These are phyloP conservation scores for Entrophospora sp. DNA, from an alignment of 192 early-diverging fungal species.

Conservation along the genomic window DNA sequence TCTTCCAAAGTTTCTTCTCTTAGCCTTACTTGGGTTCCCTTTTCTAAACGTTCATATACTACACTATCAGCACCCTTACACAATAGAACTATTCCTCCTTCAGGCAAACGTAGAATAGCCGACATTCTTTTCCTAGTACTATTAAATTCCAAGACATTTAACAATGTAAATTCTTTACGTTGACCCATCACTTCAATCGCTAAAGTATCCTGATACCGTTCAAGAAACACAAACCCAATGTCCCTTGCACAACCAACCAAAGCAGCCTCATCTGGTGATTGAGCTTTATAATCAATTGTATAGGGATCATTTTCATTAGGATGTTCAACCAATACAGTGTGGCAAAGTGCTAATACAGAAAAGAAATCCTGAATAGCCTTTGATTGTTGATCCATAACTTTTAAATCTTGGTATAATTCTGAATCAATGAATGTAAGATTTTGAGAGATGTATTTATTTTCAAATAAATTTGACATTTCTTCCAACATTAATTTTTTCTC, in stretches of 20 bases:
- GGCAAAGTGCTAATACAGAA: constrained; percentile 75
- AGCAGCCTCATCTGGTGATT: too few relatives aligned
- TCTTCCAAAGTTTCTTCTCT: constrained; percentile 59
- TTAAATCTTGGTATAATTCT: too few relatives aligned
- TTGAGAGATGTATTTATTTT: too few relatives aligned
- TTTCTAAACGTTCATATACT: too few relatives aligned
- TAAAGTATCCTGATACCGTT: constrained; percentile 60
- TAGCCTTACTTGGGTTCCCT: constrained; percentile 54
- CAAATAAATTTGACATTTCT: too few relatives aligned
- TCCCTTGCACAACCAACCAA: too few relatives aligned
- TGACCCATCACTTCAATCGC: constrained; percentile 66
- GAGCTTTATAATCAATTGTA: too few relatives aligned
- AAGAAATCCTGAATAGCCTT: constrained; percentile 70
- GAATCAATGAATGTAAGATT: too few relatives aligned
- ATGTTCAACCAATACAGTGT: constrained; percentile 67
- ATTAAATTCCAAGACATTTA: constrained; percentile 82
- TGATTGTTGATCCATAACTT: constrained; percentile 40
- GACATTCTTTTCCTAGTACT: constrained; percentile 93
- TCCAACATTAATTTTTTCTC: too few relatives aligned
- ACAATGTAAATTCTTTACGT: constrained; percentile 48
- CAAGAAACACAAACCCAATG: constrained; percentile 70
- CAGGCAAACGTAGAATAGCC: constrained; percentile 68
- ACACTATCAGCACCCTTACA: constrained; percentile 93
- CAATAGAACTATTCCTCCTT: constrained; percentile 64
- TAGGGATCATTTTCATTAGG: constrained; percentile 36